These are phyloP conservation scores for Entomortierella parvispora DNA, from an alignment of 192 early-diverging fungal genomes.

Conservation along the genomic window DNA sequence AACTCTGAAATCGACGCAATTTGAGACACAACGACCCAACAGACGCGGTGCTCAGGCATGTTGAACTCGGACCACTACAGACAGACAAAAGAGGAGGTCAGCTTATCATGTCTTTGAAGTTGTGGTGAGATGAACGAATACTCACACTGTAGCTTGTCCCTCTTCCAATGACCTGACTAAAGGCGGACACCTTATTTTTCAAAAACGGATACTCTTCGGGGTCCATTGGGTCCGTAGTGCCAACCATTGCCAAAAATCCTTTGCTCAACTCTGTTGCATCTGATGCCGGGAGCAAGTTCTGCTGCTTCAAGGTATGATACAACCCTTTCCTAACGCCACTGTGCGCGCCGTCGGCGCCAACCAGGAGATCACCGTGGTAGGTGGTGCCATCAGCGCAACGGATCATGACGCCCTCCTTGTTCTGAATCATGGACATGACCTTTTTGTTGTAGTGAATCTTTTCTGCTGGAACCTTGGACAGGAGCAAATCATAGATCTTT, in stretches of 20 bases:
- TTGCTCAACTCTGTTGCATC: neutral
- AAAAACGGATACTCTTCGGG: neutral
- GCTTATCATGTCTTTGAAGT: too few relatives aligned
- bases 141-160: neutral
- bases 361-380: constrained; percentile 23
- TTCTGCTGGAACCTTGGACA: neutral
- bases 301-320: neutral
- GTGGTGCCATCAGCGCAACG: constrained; percentile 19
- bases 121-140: neutral
- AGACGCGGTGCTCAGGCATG: too few relatives aligned
- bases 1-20: neutral
- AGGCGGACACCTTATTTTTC: neutral
- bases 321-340: constrained; percentile 14
- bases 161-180: constrained; percentile 1
- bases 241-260: constrained; percentile 4
- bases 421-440: neutral
- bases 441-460: constrained; percentile 1
- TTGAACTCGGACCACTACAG: too few relatives aligned
- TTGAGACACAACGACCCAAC: neutral
- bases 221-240: neutral
- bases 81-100: too few relatives aligned
- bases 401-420: constrained; percentile 10
- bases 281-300: neutral
- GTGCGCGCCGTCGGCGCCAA: constrained; percentile 33
- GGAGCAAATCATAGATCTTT: neutral